Percentiles rank a stretch among this genome's conserved stretches.
Evolutionary conservation across 2,329 filamentous ascomycete species (phyloP).

Genomic region (Beauveria scarabaeidicola): DNA sequence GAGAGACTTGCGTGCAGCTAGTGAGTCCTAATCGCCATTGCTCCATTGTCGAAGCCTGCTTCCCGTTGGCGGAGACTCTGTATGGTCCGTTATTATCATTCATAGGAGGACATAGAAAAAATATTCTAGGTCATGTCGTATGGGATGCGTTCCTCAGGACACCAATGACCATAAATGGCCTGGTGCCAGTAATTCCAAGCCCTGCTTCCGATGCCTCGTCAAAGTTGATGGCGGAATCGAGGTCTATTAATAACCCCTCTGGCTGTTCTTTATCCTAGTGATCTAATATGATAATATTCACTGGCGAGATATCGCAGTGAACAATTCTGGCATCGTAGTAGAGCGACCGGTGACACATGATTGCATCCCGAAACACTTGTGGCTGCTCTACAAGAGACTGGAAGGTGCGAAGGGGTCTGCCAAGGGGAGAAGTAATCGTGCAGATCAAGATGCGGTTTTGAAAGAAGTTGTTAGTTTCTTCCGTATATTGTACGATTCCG

Average conservation of each 20-base stretch:
- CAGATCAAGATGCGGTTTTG: constrained; percentile 13
- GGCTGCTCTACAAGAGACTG: neutral
- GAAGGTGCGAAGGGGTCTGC: neutral
- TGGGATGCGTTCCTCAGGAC: neutral
- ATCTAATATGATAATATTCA: neutral
- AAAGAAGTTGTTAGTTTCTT: constrained; percentile 12
- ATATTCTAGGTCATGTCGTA: neutral
- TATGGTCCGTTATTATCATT: neutral
- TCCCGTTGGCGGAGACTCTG: neutral
- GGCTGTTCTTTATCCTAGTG: neutral
- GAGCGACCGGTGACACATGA: neutral
- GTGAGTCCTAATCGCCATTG: too few species aligned
- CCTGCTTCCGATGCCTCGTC: too few species aligned
- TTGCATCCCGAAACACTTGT: neutral
- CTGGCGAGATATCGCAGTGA: neutral
- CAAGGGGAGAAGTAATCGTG: neutral
- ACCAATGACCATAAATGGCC: neutral
- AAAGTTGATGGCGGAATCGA: neutral
- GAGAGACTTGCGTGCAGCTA: too few species aligned
- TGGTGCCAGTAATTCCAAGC: neutral
- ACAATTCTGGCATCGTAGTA: neutral
- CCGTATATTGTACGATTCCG: constrained; percentile 3
- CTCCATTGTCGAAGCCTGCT: neutral
- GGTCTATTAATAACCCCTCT: neutral
- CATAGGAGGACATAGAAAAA: neutral